Conservation (phyloP, 805 yeast species). For the Ogataea kodamae region DNA sequence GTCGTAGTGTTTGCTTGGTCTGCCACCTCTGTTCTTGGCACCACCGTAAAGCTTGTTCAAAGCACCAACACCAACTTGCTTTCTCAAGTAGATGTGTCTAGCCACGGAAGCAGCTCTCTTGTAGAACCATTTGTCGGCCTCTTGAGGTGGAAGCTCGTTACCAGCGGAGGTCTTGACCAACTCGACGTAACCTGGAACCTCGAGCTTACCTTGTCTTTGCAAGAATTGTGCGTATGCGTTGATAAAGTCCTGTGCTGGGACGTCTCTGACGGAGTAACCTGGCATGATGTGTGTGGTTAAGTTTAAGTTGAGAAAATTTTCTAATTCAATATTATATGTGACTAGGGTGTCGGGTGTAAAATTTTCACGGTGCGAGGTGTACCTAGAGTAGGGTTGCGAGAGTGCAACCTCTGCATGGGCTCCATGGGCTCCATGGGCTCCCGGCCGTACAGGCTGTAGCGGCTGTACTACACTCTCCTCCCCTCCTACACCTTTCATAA, state of each 20-base stretch:
- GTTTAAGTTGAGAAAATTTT: conserved; percentile 13
- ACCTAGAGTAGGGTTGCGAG: no score
- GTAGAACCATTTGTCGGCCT: conserved; percentile 99
- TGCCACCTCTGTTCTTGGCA: conserved; percentile 97
- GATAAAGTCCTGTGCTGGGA: conserved; percentile 99
- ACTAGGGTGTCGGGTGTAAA: conserved; percentile 9
- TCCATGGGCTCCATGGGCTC: no score
- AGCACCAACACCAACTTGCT: conserved; percentile 98
- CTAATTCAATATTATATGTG: conserved; percentile 9
- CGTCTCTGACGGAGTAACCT: conserved; percentile 99
- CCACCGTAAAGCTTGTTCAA: conserved; percentile 99
- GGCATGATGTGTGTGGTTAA: conserved; percentile 60
- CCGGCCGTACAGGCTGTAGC: neutral
- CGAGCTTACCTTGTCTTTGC: conserved; percentile 99
- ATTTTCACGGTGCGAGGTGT: no score
- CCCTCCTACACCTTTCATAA: no score
- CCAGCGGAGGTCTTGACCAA: conserved; percentile 98
- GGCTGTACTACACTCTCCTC: no score
- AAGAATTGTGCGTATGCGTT: conserved; percentile 99
- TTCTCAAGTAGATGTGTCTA: conserved; percentile 99
- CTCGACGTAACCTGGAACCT: conserved; percentile 99
- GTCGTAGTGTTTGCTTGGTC: conserved; percentile 97
- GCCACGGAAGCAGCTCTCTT: conserved; percentile 99
- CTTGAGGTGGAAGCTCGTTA: conserved; percentile 99
- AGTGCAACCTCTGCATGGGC: no score